These are phyloP conservation scores for Hortiboletus campestris DNA, from an alignment of 768 basidiomycete genomes.

Conservation along the genomic window DNA sequence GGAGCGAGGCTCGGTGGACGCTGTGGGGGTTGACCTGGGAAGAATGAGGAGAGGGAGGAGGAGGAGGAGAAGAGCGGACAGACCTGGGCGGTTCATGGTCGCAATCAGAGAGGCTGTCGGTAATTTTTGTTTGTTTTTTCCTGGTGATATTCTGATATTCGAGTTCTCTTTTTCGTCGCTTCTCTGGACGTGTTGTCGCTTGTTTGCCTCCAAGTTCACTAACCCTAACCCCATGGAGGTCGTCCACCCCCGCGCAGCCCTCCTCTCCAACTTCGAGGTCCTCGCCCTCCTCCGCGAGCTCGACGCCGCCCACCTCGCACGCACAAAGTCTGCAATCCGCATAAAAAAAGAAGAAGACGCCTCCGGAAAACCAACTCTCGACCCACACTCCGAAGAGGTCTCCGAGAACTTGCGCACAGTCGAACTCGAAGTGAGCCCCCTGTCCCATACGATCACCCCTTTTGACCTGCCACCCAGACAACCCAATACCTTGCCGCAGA, in stretches of 20 bases:
- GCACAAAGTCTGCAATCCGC: slow-evolving; percentile 66
- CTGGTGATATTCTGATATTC: background rate
- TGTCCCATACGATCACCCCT: background rate
- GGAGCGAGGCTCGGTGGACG: slow-evolving; percentile 73
- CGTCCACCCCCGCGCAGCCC: slow-evolving; percentile 62
- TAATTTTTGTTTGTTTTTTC: slow-evolving; percentile 12
- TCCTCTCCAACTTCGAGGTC: slow-evolving; percentile 89
- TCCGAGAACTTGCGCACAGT: slow-evolving; percentile 82
- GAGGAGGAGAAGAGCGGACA: slow-evolving; percentile 18
- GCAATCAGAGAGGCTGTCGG: slow-evolving; percentile 4
- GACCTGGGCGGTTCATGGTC: slow-evolving; percentile 59
- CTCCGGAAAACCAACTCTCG: slow-evolving; percentile 32
- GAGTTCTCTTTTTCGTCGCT: background rate
- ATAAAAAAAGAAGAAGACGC: slow-evolving; percentile 77
- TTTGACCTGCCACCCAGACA: slow-evolving; percentile 48
- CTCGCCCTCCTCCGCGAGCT: slow-evolving; percentile 72
- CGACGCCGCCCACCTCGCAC: slow-evolving; percentile 68
- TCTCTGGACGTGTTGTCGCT: slow-evolving; percentile 22
- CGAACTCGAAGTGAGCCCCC: slow-evolving; percentile 59
- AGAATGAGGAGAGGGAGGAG: slow-evolving; percentile 21
- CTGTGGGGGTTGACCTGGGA: slow-evolving; percentile 75
- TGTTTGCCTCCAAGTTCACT: slow-evolving; percentile 19
- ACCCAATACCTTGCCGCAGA: slow-evolving; percentile 80
- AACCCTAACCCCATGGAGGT: slow-evolving; percentile 30
- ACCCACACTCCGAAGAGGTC: slow-evolving; percentile 50